These are phyloP conservation scores for Amaranthus cruentus DNA, from an alignment of 148 eudicot species.

Conservation along the genomic window DNA sequence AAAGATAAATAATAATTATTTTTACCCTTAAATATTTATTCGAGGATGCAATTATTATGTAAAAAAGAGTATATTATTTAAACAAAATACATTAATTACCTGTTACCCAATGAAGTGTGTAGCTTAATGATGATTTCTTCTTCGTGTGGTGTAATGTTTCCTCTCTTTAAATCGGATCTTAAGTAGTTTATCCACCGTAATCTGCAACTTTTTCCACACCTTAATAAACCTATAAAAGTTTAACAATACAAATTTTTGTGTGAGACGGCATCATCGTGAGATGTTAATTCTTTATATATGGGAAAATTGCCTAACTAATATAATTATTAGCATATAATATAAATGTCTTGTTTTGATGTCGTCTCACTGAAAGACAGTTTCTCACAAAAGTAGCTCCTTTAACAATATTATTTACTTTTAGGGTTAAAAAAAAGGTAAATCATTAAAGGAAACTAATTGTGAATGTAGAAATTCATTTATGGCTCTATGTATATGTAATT, in stretches of 20 bases:
- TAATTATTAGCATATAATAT: too few species aligned
- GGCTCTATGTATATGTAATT: not conserved
- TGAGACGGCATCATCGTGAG: too few species aligned
- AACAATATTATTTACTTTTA: not conserved
- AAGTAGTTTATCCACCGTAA: slow-evolving; percentile 87
- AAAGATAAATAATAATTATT: too few species aligned
- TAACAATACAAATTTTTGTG: not conserved
- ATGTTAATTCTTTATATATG: too few species aligned
- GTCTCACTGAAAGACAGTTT: too few species aligned
- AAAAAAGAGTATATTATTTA: too few species aligned
- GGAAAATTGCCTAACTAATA: too few species aligned
- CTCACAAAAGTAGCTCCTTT: too few species aligned
- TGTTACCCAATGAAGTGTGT: slow-evolving; percentile 61
- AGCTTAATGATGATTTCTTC: slow-evolving; percentile 62
- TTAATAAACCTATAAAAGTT: slow-evolving; percentile 46
- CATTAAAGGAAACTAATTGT: not conserved
- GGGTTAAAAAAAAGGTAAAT: not conserved
- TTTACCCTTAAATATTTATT: too few species aligned
- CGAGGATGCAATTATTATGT: not conserved
- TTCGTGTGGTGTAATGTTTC: slow-evolving; percentile 59
- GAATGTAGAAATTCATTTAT: not conserved
- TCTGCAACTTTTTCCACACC: slow-evolving; percentile 94
- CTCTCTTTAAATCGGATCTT: slow-evolving; percentile 75
- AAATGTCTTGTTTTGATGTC: too few species aligned
- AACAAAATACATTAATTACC: slow-evolving; percentile 23